Evolutionary conservation across 177 flowering plant species (phyloP), one percentile per base, ranked within the genome.

Genomic region (Telopea speciosissima): DNA sequence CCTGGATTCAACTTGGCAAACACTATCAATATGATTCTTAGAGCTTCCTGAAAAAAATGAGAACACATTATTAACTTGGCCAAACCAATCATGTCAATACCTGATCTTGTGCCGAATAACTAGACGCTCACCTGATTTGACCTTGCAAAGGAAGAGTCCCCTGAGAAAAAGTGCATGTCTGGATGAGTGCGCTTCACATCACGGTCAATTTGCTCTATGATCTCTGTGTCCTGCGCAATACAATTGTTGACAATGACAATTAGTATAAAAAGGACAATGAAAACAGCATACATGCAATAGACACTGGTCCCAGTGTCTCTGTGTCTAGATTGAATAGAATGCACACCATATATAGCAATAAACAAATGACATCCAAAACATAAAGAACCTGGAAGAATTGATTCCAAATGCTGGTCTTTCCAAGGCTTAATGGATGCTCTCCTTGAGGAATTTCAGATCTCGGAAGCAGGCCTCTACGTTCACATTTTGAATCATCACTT

Each of bases 151-250:
- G 83, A 33, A 8, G 97, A 76, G 67, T 91, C 97, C 62, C 95
- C 97, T 44, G 88, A 90, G 79, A 96, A 96, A 69, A 96, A 96
- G 73, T 88, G 85, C 86, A 96, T 80, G 81, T 87, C 96, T 56
- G 99, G 99, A 87, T 96, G 99, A 56, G 99, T 96, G 62, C 99
- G 96, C 83, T 75, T 89, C 73, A 96, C 99, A 87, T 96, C 99
- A 62, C 99, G 86, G 65, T 96, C 97, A 78, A 95, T 96, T 80
- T 96, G 99, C 83, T 93, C 98, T 24, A 93, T 81, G 71, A 91
- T 91, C 72, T 93, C 98, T 14, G 95, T 76, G 77, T 93, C 98
- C 99, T 96, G 76, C 63, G 77, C 77, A 69, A 73, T 61, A 28
- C 17, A 45, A 33, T 22, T 61, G 40, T 28, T 19, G 68, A 40